Base-by-base conservation (phyloP, 129 eudicot genomes). In the Silybum marianum region DNA sequence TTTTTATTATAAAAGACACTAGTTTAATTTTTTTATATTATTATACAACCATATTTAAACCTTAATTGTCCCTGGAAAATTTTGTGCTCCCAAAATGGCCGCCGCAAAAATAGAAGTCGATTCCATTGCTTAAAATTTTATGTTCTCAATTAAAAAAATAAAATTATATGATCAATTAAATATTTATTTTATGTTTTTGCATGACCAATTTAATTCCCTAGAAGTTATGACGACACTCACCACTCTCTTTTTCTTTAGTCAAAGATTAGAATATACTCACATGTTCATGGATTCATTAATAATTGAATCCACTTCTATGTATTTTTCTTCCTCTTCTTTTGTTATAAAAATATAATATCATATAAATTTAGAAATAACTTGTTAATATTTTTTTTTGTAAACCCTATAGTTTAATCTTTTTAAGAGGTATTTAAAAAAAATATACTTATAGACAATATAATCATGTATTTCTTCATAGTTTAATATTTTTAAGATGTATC, bases 241-340 rank as follows among this genome's bases (percentile, higher is more conserved):
- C 69, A n/a, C 70, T 26, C 26, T 70, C 66, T 48, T 36, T n/a
- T 70, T 44, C 67, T 70, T n/a, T 79, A 79, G 82, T 79, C 68
- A 48, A 79, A 70, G 51, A 19, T 70, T 79, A 30, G 82, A 79
- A 79, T 79, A 79, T 79, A 48, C 82, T 70, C 76, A 69, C 82
- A 78, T 79, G 82, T 51, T 28, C 68, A 28, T 30, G 22, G 76
- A 79, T 79, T 30, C 67, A 79, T 28, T 48, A 11, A 79, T 79
- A 69, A 70, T 79, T 69, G 76, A 70, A 48, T 70, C 69, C 69
- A 79, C 70, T 44, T 79, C 65, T 19, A 79, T 48, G 30, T 70
- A 46, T n/a, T 44, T 34, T 44, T 28, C 26, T 44, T 44, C 26
- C 18, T 67, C 28, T 44, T 44, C 13, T 44, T 44, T 44, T 9